Conservation (phyloP, 2,329 filamentous ascomycete genomes). For the Annulohypoxylon truncatum region DNA sequence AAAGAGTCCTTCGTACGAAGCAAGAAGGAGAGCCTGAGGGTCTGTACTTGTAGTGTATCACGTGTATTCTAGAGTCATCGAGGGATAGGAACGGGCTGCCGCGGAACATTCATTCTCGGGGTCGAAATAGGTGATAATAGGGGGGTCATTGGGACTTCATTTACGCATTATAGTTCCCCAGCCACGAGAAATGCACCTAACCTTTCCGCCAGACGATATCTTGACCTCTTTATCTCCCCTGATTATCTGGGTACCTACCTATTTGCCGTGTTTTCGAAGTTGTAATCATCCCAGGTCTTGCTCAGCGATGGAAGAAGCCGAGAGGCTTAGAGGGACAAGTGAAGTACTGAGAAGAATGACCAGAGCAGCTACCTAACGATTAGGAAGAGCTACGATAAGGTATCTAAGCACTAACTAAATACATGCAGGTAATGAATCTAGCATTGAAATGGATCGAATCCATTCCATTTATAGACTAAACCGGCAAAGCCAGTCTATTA, state of each 20-base stretch:
- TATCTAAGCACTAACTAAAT: conserved; percentile 6
- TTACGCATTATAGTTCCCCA: background rate
- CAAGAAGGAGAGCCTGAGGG: conserved; percentile 98
- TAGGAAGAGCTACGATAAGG: background rate
- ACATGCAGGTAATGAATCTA: background rate
- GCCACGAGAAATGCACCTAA: background rate
- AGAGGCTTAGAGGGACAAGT: too few species aligned
- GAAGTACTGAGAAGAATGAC: too few species aligned
- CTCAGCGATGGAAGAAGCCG: background rate
- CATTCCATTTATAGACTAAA: background rate
- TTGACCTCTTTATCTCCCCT: background rate
- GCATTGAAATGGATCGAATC: background rate
- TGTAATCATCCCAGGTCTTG: background rate
- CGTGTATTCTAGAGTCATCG: conserved; percentile 31
- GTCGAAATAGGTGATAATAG: conserved; percentile 27
- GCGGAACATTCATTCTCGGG: background rate
- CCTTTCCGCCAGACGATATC: background rate
- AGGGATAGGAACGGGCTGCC: background rate
- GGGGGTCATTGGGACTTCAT: background rate
- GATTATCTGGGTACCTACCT: background rate
- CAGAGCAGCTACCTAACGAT: background rate
- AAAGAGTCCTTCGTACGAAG: conserved; percentile 97
- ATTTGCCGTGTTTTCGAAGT: background rate
- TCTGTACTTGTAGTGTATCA: conserved; percentile 84
- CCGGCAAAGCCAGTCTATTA: background rate